Evolutionary conservation across 2,329 filamentous ascomycete genomes (phyloP).

Genomic region (Corinectria fuckeliana): DNA sequence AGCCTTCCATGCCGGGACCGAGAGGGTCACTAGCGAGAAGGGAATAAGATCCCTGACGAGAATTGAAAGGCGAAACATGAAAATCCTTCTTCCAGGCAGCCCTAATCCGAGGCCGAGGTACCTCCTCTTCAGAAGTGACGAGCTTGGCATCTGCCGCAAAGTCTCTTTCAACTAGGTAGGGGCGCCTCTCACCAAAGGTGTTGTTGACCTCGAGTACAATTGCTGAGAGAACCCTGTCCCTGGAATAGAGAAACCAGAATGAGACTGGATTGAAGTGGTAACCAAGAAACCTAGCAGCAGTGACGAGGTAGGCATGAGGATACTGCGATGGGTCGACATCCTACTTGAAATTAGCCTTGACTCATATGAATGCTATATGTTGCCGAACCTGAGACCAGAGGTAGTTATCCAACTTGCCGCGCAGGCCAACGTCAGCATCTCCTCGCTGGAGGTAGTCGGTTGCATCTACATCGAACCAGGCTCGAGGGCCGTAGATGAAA

Average conservation of each 20-base stretch:
- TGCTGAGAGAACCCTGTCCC: slow-evolving; percentile 61
- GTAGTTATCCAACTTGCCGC: slow-evolving; percentile 67
- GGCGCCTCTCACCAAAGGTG: slow-evolving; percentile 73
- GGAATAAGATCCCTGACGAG: slow-evolving; percentile 61
- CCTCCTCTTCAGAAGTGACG: not conserved
- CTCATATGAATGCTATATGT: not conserved
- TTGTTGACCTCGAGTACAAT: slow-evolving; percentile 80
- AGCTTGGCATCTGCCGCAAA: slow-evolving; percentile 31
- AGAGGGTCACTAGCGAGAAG: slow-evolving; percentile 56
- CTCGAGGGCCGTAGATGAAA: slow-evolving; percentile 39
- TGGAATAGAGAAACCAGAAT: slow-evolving; percentile 79
- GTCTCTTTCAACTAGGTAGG: slow-evolving; percentile 40
- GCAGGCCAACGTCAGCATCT: slow-evolving; percentile 57
- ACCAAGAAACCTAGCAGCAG: slow-evolving; percentile 71
- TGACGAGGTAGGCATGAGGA: slow-evolving; percentile 73
- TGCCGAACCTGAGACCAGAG: slow-evolving; percentile 61
- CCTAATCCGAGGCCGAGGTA: slow-evolving; percentile 45
- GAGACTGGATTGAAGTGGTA: slow-evolving; percentile 79
- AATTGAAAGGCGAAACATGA: slow-evolving; percentile 79
- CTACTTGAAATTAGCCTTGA: slow-evolving; percentile 47
- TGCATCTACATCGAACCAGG: slow-evolving; percentile 67
- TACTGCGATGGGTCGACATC: slow-evolving; percentile 65
- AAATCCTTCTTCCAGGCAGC: slow-evolving; percentile 73
- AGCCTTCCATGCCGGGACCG: slow-evolving; percentile 44
- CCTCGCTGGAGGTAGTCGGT: slow-evolving; percentile 68